Percentiles rank a stretch among this genome's conserved stretches.
phyloP scores from a whole-genome alignment of 2,329 filamentous ascomycete genomes.

The Botrytis sinoallii region DNA sequence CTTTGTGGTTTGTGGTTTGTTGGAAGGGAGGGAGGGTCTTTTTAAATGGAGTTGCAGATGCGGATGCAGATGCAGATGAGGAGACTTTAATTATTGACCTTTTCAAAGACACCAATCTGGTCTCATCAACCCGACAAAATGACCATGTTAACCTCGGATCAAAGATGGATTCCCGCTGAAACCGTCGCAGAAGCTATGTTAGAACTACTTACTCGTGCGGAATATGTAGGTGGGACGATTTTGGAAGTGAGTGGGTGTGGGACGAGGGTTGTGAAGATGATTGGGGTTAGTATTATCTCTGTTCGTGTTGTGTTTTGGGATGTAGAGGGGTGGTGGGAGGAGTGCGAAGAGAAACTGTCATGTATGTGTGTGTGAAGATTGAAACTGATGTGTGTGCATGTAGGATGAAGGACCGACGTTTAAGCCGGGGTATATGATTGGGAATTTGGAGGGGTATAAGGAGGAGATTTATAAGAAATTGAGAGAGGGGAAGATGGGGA shows the following conservation, averaged over 20 bases:
- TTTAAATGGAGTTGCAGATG: neutral
- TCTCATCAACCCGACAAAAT: constrained; percentile 1
- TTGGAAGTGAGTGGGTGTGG: constrained; percentile 40
- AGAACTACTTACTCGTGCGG: constrained; percentile 35
- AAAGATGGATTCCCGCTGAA: constrained; percentile 41
- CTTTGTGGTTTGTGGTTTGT: neutral
- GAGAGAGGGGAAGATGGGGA: constrained; percentile 15
- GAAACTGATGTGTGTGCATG: neutral
- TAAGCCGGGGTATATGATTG: constrained; percentile 23
- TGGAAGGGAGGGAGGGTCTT: too few relatives aligned
- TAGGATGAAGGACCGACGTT: constrained; percentile 1
- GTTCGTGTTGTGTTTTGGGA: neutral
- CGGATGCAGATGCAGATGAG: neutral
- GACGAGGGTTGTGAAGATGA: constrained; percentile 25
- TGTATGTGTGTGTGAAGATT: neutral
- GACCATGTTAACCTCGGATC: neutral
- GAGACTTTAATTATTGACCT: neutral
- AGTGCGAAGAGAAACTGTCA: neutral
- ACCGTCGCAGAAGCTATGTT: constrained; percentile 39
- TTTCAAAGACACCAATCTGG: constrained; percentile 6
- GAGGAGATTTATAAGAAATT: constrained; percentile 9
- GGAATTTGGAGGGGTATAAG: constrained; percentile 36
- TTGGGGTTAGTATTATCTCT: constrained; percentile 6
- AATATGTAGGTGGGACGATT: constrained; percentile 42
- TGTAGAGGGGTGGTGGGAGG: neutral